Evolutionary conservation across 495 filamentous ascomycete genomes (phyloP).

Genomic region (Hyaloscypha finlandica): DNA sequence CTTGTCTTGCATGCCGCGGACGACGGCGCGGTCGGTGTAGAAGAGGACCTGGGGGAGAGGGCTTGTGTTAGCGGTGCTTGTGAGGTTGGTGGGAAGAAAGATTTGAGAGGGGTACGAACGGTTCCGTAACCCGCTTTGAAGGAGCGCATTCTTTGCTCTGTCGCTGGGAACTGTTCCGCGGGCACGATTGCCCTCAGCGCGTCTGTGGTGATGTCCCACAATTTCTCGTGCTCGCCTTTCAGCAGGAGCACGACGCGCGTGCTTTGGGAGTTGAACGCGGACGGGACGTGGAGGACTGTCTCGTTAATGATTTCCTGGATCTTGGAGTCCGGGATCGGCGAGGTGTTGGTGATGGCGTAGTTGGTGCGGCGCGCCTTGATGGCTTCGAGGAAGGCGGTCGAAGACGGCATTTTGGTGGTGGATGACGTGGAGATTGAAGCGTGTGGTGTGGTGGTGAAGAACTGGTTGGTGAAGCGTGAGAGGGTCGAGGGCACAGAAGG

Average conservation of each 20-base stretch:
- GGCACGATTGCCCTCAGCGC: conserved; percentile 59
- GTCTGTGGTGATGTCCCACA: conserved; percentile 59
- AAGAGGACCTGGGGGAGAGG: conserved; percentile 67
- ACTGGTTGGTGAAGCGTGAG: not conserved
- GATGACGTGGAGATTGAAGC: not conserved
- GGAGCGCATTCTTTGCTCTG: conserved; percentile 47
- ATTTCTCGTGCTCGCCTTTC: conserved; percentile 62
- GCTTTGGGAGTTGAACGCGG: conserved; percentile 67
- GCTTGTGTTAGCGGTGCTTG: not conserved
- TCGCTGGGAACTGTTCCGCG: conserved; percentile 51
- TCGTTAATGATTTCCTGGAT: conserved; percentile 59
- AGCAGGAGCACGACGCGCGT: conserved; percentile 62
- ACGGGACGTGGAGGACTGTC: conserved; percentile 55
- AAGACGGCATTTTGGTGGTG: not conserved
- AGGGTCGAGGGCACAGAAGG: conserved; percentile 25
- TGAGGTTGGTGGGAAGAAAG: not conserved
- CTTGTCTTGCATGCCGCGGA: conserved; percentile 53
- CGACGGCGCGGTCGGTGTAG: conserved; percentile 58
- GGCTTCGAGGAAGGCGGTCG: conserved; percentile 46
- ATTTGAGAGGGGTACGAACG: conserved; percentile 38
- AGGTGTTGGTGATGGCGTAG: conserved; percentile 61
- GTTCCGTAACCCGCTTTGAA: conserved; percentile 62
- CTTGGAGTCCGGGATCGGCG: conserved; percentile 50
- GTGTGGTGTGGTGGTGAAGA: not conserved
- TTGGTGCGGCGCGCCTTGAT: conserved; percentile 57